Base-by-base conservation (phyloP, 129 eudicot species). In the Tagetes patula region DNA sequence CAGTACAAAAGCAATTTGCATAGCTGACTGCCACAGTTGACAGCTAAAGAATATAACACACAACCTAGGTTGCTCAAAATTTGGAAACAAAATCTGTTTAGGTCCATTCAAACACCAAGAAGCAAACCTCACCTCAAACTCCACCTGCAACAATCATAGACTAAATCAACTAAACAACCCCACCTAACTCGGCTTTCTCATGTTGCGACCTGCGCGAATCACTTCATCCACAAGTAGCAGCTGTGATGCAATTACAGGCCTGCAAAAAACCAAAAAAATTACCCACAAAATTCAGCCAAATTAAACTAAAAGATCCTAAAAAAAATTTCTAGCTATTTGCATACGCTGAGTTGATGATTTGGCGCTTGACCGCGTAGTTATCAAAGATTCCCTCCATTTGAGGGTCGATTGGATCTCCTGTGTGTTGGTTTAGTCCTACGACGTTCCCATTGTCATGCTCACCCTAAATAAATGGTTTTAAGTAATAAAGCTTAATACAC, bases 201-300 rank as follows among this genome's bases (percentile, higher is more conserved):
- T 92, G 85, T 93, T 93, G 39, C 98, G 96, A n/a, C 98, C 98
- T 48, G 96, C 96, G 74, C 98, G 96, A 53, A 93, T 93, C 54
- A 93, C 96, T 85, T 93, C 98, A 84, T 93, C 98, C 67, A 93
- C 98, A 5, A 93, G 89, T 55, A 93, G 82, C 85, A 93, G 81
- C 77, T 93, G 98, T 33, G 98, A 89, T 49, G 96, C 87, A 58
- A 93, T 93, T 8, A 93, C 96, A 33, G 96, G 98, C 39, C 98
- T 93, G 95, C 78, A 79, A 10, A 61, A 34, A 31, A 41, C 11
- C 10, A 4, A 39, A 43, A 43, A 43, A 8, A 20, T 20, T 20
- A 20, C 6, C 48, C 56, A 20, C 1, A 55, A 38, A 65, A 42
- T 52, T 36, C 30, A 20, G 3, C 13, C 36, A n/a, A 32, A 8